A percentile compares a stretch with the other conserved stretches of the same genome.
phyloP scores from a whole-genome alignment of 2,329 filamentous ascomycete species.

The Beauveria pseudobassiana region DNA sequence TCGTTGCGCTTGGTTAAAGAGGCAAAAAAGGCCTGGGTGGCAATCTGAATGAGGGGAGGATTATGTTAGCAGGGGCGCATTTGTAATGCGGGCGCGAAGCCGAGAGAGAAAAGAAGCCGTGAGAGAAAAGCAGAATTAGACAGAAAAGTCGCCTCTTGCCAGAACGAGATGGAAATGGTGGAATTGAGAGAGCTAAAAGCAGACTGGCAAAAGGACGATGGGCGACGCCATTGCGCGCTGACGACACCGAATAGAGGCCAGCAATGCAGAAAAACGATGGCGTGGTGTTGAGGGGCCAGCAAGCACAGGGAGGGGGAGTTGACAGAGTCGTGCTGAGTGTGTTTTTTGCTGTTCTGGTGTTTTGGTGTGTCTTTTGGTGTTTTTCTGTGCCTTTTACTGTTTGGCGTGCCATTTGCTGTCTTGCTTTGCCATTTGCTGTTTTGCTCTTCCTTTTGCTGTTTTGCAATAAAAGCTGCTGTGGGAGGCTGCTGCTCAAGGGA shows the following conservation, averaged over 20 bases:
- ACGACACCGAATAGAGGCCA: background rate
- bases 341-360: background rate
- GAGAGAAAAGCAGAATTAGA: background rate
- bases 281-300: slow-evolving; percentile 3
- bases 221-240: background rate
- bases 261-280: background rate
- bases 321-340: background rate
- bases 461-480: too few relatives aligned
- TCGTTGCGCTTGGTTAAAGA: background rate
- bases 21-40: background rate
- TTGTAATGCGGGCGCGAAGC: background rate
- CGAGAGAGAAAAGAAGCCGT: background rate
- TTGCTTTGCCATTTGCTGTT: too few relatives aligned
- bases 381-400: too few relatives aligned
- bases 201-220: background rate
- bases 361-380: too few relatives aligned
- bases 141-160: background rate
- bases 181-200: background rate
- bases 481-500: background rate
- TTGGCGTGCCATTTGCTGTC: too few relatives aligned
- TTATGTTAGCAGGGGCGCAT: slow-evolving; percentile 4
- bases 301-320: background rate
- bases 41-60: background rate
- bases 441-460: too few relatives aligned
- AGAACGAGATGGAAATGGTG: background rate